Evolutionary conservation across 176 grass and related monocot species (phyloP).

Genomic region (Poa annua): DNA sequence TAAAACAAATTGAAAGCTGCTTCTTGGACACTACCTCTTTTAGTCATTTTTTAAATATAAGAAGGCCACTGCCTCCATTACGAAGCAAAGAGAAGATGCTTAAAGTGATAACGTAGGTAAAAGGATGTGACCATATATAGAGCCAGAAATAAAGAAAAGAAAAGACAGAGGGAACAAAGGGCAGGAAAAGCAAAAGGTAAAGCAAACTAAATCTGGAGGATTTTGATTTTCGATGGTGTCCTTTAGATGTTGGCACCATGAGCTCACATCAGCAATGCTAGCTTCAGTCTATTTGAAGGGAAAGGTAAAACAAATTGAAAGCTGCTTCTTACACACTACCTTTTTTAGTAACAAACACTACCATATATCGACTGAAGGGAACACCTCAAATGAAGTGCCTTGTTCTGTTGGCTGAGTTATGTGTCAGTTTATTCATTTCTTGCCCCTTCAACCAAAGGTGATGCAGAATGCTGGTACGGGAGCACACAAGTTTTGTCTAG

Average conservation of each 20-base stretch:
- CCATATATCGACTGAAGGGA: not conserved
- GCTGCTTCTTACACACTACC: constrained; percentile 24
- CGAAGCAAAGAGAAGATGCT: too few species aligned
- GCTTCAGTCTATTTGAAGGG: constrained; percentile 23
- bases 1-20: not conserved
- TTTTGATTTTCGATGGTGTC: constrained; percentile 9
- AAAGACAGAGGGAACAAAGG: constrained; percentile 31
- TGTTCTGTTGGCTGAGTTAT: not conserved
- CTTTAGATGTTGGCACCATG: not conserved
- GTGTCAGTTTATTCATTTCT: constrained; percentile 20
- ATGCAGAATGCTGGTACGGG: constrained; percentile 34
- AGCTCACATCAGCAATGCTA: not conserved
- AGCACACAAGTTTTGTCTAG: constrained; percentile 7
- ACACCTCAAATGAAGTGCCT: not conserved
- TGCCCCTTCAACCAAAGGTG: constrained; percentile 45
- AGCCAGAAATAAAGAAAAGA: constrained; percentile 46
- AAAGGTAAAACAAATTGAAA: constrained; percentile 14
- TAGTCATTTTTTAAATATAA: too few species aligned
- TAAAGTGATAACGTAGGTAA: constrained; percentile 18
- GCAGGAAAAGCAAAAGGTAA: constrained; percentile 49
- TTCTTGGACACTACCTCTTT: constrained; percentile 33
- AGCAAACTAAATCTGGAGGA: constrained; percentile 32
- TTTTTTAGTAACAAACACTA: too few species aligned
- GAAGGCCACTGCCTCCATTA: too few species aligned
- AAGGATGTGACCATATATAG: not conserved